A percentile compares a stretch with the other conserved stretches of the same genome.
These are phyloP conservation scores for Anisodus acutangulus DNA, from an alignment of 257 asterid species.

Conservation along the genomic window DNA sequence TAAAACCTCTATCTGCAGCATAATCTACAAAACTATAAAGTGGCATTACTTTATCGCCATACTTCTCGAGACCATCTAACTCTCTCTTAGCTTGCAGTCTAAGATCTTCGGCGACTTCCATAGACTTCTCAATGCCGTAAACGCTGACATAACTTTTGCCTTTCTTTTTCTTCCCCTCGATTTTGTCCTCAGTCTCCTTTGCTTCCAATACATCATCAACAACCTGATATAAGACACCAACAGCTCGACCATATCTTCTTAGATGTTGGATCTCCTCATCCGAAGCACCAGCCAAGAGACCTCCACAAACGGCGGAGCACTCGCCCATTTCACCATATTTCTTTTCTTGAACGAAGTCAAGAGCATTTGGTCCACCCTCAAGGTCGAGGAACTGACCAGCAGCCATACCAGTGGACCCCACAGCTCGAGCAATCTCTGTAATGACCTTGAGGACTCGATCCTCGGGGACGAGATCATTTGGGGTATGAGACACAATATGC, in stretches of 20 bases:
- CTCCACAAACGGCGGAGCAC: slow-evolving; percentile 97
- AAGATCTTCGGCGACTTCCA: slow-evolving; percentile 81
- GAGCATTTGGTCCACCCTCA: slow-evolving; percentile 75
- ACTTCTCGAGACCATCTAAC: slow-evolving; percentile 64
- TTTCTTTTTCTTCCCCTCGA: slow-evolving; percentile 43
- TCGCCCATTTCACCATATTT: slow-evolving; percentile 94
- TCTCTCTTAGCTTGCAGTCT: slow-evolving; percentile 75
- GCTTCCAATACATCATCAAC: slow-evolving; percentile 70
- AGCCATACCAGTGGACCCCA: slow-evolving; percentile 98
- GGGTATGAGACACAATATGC: slow-evolving; percentile 88
- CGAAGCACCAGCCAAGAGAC: slow-evolving; percentile 82
- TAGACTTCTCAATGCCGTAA: slow-evolving; percentile 87
- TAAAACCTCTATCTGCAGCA: slow-evolving; percentile 89
- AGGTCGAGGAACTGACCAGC: slow-evolving; percentile 92
- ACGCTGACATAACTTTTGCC: slow-evolving; percentile 74
- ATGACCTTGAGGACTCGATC: slow-evolving; percentile 65
- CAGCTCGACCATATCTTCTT: slow-evolving; percentile 63
- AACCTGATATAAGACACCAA: slow-evolving; percentile 64
- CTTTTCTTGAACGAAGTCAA: slow-evolving; percentile 79
- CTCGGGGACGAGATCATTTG: slow-evolving; percentile 76
- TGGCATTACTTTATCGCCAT: slow-evolving; percentile 78
- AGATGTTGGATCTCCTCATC: slow-evolving; percentile 74
- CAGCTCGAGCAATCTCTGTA: slow-evolving; percentile 92
- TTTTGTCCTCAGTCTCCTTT: slow-evolving; percentile 36
- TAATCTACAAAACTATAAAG: slow-evolving; percentile 85